These are phyloP conservation scores for Saussurea involucrata DNA, from an alignment of 129 eudicot genomes.

Conservation along the genomic window DNA sequence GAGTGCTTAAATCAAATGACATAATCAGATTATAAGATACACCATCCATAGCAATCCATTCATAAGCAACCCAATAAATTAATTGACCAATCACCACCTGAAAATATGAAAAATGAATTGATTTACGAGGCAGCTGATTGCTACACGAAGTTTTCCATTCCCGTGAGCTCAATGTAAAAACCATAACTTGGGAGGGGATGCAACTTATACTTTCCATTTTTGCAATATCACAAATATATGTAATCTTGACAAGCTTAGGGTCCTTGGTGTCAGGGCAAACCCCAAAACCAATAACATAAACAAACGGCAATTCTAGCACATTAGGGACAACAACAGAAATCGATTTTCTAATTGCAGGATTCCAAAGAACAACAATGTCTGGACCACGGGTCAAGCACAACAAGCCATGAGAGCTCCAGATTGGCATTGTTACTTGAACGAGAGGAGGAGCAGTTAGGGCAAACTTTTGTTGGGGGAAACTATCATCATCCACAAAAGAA, in stretches of 20 bases:
- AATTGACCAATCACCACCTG: no score
- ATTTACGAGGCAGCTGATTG: not conserved
- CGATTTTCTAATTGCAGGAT: not conserved
- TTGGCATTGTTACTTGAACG: not conserved
- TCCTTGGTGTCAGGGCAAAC: not conserved
- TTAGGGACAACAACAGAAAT: not conserved
- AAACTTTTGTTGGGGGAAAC: not conserved
- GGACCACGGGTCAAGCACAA: not conserved
- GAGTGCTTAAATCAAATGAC: not conserved
- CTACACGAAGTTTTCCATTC: not conserved
- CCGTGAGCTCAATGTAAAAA: not conserved
- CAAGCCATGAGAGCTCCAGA: not conserved
- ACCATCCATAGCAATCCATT: not conserved
- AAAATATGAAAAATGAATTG: not conserved
- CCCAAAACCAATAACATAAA: not conserved
- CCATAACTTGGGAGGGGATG: not conserved
- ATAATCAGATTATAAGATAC: not conserved
- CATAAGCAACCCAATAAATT: not conserved
- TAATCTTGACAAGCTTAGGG: not conserved
- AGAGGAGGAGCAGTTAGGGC: not conserved
- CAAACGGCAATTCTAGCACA: accelerated
- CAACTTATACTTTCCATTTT: no score
- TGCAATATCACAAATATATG: not conserved
- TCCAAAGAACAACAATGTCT: not conserved
- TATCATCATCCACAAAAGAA: constrained; percentile 1